Evolutionary conservation across 768 basidiomycete species (phyloP), one percentile per base, ranked within the genome.

Genomic region (Boletus vinaceobasis): DNA sequence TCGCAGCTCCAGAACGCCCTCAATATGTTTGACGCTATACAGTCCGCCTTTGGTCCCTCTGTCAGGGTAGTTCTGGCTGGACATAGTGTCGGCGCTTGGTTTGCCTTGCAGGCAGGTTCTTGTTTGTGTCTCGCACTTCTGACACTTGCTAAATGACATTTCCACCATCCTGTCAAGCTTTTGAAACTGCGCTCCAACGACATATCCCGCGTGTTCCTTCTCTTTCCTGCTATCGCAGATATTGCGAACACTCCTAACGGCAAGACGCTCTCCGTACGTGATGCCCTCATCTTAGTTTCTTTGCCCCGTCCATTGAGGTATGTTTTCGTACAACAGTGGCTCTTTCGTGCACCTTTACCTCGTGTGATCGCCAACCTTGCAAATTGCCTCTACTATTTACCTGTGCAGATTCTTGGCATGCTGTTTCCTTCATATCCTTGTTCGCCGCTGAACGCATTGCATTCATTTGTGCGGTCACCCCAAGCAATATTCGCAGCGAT

Each of bases 31-130:
- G 79, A 84, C 43, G 70, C 75, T 17, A 57, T 82, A 3, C 60
- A 43, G 35, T 50, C 65, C 15, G 60, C 51, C n/a, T 79, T 71
- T 60, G 60, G 69, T 11, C 27, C 57, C n/a, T 56, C 65, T 7
- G 67, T 73, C 13, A 75, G 68, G 53, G 65, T 85, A 27, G 65
- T 85, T 17, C 23, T 87, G 0, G 65, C 78, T 21, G 86, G 84
- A 9, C 89, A 92, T 58, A 88, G 86, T 50, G 80, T 91, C 14
- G 90, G 90, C 2, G 71, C 81, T 2, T 93, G 88, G 87, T 73
- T 92, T 48, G 65, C 77, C 5, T 63, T 82, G 31, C 81, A 90
- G 74, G 85, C 81, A 35, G 60, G 71, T 60, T 35, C 48, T 52
- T 33, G 29, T 57, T n/a, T 27, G 57, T 11, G 5, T 26, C 13